These are phyloP conservation scores for Roridomyces roridus DNA, from an alignment of 768 basidiomycete species.

Conservation along the genomic window DNA sequence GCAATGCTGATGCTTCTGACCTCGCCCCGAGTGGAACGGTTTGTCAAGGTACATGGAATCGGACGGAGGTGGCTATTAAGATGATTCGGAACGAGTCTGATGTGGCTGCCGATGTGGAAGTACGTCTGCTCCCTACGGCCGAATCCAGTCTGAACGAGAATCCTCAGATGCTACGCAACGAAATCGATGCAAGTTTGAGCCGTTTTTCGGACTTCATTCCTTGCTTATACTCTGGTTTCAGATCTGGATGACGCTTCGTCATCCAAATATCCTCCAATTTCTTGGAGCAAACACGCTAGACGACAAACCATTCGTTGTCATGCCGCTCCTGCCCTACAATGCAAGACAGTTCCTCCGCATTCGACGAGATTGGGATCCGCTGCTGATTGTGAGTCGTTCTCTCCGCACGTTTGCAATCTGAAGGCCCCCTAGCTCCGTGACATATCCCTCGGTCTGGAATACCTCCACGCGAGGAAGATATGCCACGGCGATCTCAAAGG, in stretches of 20 bases:
- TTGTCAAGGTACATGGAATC: conserved; percentile 2
- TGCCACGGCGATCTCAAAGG: too few relatives aligned
- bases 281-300: conserved; percentile 13
- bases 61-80: conserved; percentile 12
- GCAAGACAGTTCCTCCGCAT: neutral
- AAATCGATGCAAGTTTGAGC: neutral
- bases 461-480: too few relatives aligned
- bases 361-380: neutral
- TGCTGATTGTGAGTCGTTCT: conserved; percentile 1
- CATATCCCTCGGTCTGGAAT: too few relatives aligned
- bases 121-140: neutral
- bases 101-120: neutral
- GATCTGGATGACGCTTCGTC: conserved; percentile 50
- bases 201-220: too few relatives aligned
- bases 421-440: conserved; percentile 30
- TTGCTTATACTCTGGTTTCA: neutral
- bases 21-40: conserved; percentile 12
- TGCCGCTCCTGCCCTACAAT: conserved; percentile 8
- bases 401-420: neutral
- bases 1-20: neutral
- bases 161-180: conserved; percentile 4
- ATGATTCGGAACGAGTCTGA: neutral
- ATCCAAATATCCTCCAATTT: conserved; percentile 70
- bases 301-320: too few relatives aligned
- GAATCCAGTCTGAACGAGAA: too few relatives aligned